Percentiles rank a stretch among this genome's conserved stretches.
Conservation (phyloP, 495 filamentous ascomycete species). For the Neurospora sp. region DNA sequence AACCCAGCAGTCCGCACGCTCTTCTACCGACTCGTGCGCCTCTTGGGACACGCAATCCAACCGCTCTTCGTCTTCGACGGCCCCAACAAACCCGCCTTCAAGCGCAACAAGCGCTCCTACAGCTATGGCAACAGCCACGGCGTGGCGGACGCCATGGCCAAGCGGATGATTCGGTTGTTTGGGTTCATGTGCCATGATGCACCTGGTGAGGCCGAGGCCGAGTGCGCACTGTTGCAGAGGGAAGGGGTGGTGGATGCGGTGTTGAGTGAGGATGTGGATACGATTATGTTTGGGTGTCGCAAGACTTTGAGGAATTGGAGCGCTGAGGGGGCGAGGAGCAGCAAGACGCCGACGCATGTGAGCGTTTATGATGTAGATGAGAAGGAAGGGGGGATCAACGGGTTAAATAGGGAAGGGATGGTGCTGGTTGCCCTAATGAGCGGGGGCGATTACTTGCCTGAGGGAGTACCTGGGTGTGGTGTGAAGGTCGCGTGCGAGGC, state of each 20-base stretch:
- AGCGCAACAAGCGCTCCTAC: slow-evolving; percentile 59
- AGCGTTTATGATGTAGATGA: slow-evolving; percentile 53
- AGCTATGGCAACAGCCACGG: slow-evolving; percentile 28
- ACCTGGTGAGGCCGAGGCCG: slow-evolving; percentile 93
- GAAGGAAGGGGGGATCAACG: slow-evolving; percentile 34
- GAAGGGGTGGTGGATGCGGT: slow-evolving; percentile 88
- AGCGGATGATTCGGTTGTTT: slow-evolving; percentile 74
- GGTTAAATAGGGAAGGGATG: slow-evolving; percentile 79
- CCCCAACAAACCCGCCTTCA: slow-evolving; percentile 79
- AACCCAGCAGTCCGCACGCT: slow-evolving; percentile 89
- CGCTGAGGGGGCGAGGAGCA: slow-evolving; percentile 51
- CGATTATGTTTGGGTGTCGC: slow-evolving; percentile 91
- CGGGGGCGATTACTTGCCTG: slow-evolving; percentile 89
- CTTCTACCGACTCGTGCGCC: slow-evolving; percentile 81
- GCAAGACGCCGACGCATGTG: slow-evolving; percentile 74
- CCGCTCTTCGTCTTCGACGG: slow-evolving; percentile 97
- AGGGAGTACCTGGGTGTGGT: slow-evolving; percentile 80
- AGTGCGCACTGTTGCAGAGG: slow-evolving; percentile 80
- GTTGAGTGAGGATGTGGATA: slow-evolving; percentile 94
- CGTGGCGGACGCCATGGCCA: slow-evolving; percentile 51
- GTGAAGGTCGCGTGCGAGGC: slow-evolving; percentile 82
- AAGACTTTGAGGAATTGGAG: slow-evolving; percentile 76
- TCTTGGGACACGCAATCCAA: slow-evolving; percentile 69
- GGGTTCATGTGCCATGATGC: slow-evolving; percentile 78
- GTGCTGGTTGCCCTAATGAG: slow-evolving; percentile 90